These are phyloP conservation scores for Rutstroemia sp. DNA, from an alignment of 2,329 filamentous ascomycete species.

Conservation along the genomic window DNA sequence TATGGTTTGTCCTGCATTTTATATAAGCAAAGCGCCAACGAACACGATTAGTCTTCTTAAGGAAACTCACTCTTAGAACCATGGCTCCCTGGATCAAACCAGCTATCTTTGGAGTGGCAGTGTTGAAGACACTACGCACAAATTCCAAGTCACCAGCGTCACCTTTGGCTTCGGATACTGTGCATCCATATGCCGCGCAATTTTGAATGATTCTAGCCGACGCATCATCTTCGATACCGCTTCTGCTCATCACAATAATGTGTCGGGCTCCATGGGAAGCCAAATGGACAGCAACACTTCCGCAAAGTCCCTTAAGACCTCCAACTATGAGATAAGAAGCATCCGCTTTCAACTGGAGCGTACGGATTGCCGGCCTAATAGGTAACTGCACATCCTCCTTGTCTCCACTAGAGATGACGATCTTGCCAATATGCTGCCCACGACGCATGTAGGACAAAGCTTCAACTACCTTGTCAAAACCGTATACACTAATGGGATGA, in stretches of 20 bases:
- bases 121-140: conserved; percentile 8
- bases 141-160: not conserved
- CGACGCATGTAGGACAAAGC: conserved; percentile 30
- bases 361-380: conserved; percentile 13
- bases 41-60: not conserved
- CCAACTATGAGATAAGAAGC: conserved; percentile 20
- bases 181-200: not conserved
- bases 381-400: not conserved
- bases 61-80: conserved; percentile 21
- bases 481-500: conserved; percentile 8
- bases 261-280: conserved; percentile 13
- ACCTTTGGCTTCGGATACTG: not conserved
- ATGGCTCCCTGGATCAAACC: conserved; percentile 30
- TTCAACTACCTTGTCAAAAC: conserved; percentile 24
- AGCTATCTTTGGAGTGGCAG: conserved; percentile 7
- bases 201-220: not conserved
- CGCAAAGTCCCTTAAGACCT: conserved; percentile 17
- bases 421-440: conserved; percentile 37
- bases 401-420: conserved; percentile 24
- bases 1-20: conserved; percentile 2
- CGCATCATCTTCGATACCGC: conserved; percentile 9
- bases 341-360: conserved; percentile 8
- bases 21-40: not conserved
- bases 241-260: conserved; percentile 11
- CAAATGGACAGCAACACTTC: conserved; percentile 9